Conservation (phyloP, 2,329 filamentous ascomycete species). For the Lojkania enalia region DNA sequence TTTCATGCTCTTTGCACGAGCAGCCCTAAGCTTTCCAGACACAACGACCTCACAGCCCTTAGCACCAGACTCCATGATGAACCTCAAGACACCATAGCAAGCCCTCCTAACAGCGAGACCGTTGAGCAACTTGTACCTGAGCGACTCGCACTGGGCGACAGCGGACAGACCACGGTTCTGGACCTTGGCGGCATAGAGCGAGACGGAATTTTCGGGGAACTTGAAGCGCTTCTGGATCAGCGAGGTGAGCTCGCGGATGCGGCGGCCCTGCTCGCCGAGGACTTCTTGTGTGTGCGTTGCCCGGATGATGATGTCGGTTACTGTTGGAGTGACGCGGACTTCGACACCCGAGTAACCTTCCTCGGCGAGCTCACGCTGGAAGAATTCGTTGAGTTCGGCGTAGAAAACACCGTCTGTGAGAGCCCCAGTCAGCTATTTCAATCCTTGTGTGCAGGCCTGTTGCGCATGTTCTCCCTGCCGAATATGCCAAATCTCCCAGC, state of each 20-base stretch:
- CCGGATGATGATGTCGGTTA: slow-evolving; percentile 99
- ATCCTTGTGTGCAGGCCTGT: slow-evolving; percentile 19
- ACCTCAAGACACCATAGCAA: slow-evolving; percentile 99
- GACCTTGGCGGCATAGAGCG: slow-evolving; percentile 99
- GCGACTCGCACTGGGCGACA: slow-evolving; percentile 99
- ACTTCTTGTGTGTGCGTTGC: slow-evolving; percentile 99
- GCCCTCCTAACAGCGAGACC: slow-evolving; percentile 97
- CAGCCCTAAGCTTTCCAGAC: slow-evolving; percentile 97
- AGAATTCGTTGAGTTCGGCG: slow-evolving; percentile 99
- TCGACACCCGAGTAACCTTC: slow-evolving; percentile 99
- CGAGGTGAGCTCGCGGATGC: slow-evolving; percentile 99
- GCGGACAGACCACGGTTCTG: slow-evolving; percentile 99
- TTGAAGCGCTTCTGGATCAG: slow-evolving; percentile 99
- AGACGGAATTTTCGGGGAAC: slow-evolving; percentile 99
- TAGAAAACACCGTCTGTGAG: slow-evolving; percentile 94
- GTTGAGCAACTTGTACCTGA: slow-evolving; percentile 99
- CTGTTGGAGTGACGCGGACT: slow-evolving; percentile 98
- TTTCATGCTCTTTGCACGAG: slow-evolving; percentile 99
- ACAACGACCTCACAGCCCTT: slow-evolving; percentile 99
- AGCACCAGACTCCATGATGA: slow-evolving; percentile 99
- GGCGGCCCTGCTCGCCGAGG: slow-evolving; percentile 98
- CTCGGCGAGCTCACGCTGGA: slow-evolving; percentile 99
- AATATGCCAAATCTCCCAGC: slow-evolving; percentile 11
- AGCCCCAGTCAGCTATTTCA: slow-evolving; percentile 14
- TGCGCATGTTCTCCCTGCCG: slow-evolving; percentile 8